Evolutionary conservation across 1,139 yeast species (phyloP).

Genomic region (Candida tropicalis): DNA sequence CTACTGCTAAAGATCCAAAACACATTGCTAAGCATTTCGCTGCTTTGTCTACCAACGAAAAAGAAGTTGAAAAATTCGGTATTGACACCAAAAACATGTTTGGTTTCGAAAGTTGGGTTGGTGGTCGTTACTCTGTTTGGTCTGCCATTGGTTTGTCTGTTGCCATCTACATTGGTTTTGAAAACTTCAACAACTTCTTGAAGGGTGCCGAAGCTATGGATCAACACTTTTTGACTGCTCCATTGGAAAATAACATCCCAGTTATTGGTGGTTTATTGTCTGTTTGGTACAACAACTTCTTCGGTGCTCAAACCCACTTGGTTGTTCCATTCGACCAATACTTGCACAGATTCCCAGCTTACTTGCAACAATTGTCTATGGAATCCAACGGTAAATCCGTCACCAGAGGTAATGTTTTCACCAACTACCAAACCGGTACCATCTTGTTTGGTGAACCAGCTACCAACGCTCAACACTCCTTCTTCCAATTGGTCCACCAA

Average conservation of each 20-base stretch:
- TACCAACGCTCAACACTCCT: conserved; percentile 97
- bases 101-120: conserved; percentile 98
- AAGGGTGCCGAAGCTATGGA: conserved; percentile 98
- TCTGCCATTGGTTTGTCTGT: conserved; percentile 96
- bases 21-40: conserved; percentile 96
- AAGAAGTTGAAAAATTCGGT: conserved; percentile 90
- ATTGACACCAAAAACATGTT: conserved; percentile 98
- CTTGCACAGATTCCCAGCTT: conserved; percentile 98
- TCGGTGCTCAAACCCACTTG: conserved; percentile 95
- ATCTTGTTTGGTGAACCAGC: conserved; percentile 98
- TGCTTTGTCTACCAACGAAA: conserved; percentile 92
- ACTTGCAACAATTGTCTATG: conserved; percentile 97
- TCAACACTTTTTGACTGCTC: conserved; percentile 81
- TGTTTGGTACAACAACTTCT: conserved; percentile 98
- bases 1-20: conserved; percentile 62
- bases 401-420: conserved; percentile 86
- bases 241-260: conserved; percentile 90
- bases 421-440: conserved; percentile 94
- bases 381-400: conserved; percentile 99
- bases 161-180: conserved; percentile 92
- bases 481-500: conserved; percentile 99
- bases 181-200: conserved; percentile 86
- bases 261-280: conserved; percentile 88
- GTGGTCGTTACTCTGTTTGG: conserved; percentile 99
- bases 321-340: conserved; percentile 99